These are phyloP conservation scores for Scedosporium apiospermum DNA, from an alignment of 2,329 filamentous ascomycete genomes.

Conservation along the genomic window DNA sequence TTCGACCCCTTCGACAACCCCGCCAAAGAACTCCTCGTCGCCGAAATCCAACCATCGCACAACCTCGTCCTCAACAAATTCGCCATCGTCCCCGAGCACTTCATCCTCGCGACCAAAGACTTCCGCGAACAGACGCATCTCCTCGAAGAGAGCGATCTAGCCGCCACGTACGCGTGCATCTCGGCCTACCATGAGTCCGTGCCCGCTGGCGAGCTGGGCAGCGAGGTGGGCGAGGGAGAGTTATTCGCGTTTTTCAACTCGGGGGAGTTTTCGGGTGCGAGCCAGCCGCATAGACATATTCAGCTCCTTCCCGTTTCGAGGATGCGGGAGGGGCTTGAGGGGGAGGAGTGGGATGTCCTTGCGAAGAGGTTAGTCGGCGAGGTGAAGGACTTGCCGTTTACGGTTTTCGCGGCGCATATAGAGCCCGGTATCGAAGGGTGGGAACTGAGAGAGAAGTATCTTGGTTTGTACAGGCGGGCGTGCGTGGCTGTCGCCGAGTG, in stretches of 20 bases:
- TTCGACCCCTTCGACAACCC: constrained; percentile 57
- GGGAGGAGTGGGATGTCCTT: constrained; percentile 36
- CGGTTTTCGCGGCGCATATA: constrained; percentile 31
- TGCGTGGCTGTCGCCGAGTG: constrained; percentile 24
- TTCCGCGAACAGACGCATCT: constrained; percentile 57
- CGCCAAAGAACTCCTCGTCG: constrained; percentile 41
- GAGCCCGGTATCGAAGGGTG: constrained; percentile 20
- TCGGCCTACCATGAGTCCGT: constrained; percentile 34
- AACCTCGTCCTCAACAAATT: constrained; percentile 67
- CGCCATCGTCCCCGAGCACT: constrained; percentile 60
- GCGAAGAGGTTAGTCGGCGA: constrained; percentile 26
- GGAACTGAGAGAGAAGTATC: constrained; percentile 32
- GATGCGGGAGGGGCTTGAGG: constrained; percentile 46
- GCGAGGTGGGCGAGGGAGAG: constrained; percentile 17
- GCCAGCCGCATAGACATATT: constrained; percentile 62
- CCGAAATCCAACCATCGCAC: constrained; percentile 42
- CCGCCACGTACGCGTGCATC: constrained; percentile 52
- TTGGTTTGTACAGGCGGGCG: constrained; percentile 36
- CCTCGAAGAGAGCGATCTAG: constrained; percentile 51
- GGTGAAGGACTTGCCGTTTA: constrained; percentile 28
- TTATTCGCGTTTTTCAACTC: constrained; percentile 64
- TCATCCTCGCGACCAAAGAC: constrained; percentile 58
- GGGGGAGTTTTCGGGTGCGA: constrained; percentile 58
- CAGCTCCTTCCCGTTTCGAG: constrained; percentile 58
- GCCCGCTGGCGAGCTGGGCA: constrained; percentile 5